Percentiles rank a stretch among this genome's conserved stretches.
Conservation (phyloP, 2,329 filamentous ascomycete species). For the Setomelanomma holmii region DNA sequence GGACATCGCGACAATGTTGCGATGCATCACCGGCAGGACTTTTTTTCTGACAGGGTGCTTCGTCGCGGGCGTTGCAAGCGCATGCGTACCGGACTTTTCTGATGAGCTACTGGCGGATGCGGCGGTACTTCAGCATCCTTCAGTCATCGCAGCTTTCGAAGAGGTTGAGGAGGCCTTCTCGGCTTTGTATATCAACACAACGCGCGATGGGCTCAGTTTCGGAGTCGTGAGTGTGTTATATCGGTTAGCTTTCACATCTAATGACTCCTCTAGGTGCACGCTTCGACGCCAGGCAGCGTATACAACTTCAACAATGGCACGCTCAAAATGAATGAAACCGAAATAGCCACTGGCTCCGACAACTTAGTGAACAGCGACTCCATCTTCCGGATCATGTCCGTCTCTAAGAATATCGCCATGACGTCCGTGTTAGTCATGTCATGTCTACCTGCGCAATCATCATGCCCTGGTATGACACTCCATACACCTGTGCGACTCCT, state of each 20-base stretch:
- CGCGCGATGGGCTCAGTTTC: constrained; percentile 39
- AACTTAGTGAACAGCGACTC: constrained; percentile 36
- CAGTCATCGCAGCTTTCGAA: constrained; percentile 32
- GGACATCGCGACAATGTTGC: neutral
- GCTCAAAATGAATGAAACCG: constrained; percentile 41
- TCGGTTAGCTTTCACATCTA: neutral
- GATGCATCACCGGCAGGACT: neutral
- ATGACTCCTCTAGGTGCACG: constrained; percentile 30
- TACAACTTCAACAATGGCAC: constrained; percentile 37
- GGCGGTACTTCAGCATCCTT: constrained; percentile 25
- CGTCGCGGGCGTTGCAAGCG: constrained; percentile 4
- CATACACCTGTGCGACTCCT: constrained; percentile 31
- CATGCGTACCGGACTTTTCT: constrained; percentile 38
- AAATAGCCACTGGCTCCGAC: neutral
- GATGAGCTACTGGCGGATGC: constrained; percentile 25
- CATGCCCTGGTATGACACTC: constrained; percentile 17
- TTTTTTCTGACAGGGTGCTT: constrained; percentile 7
- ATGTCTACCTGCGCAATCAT: constrained; percentile 13
- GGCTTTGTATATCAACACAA: constrained; percentile 25
- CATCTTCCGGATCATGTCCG: constrained; percentile 38
- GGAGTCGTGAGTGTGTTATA: constrained; percentile 30
- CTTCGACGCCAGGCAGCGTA: constrained; percentile 24
- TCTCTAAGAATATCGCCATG: constrained; percentile 39
- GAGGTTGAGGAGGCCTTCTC: constrained; percentile 25
- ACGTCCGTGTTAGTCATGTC: constrained; percentile 31